Evolutionary conservation across 108 stramenopile genomes (phyloP), one percentile per base, ranked within the genome.

Genomic region (Discostella stelligeroides): DNA sequence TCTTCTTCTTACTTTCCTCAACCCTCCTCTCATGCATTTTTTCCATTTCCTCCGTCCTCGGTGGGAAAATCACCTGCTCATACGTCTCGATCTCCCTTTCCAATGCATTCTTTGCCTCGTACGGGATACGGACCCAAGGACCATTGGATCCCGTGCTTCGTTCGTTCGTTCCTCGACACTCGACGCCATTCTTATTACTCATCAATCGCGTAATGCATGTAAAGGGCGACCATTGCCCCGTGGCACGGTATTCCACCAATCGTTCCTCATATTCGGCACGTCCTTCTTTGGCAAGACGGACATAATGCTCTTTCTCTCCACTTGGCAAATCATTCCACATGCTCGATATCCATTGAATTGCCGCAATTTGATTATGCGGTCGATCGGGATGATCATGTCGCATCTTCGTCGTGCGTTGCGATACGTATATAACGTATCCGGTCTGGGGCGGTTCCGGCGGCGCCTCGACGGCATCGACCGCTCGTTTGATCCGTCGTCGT

Each of bases 391-490:
- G 86, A 66, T 95, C 94, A 46, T 92, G 88, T 38, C 94, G 85
- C 7, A 92, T 70, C 56, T 95, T 95, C 34, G 81, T 79, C 10
- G 94, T 95, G 91, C 92, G 92, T 78, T 92, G 90, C 24, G 83
- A 72, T 2, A 95, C 66, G 60, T 64, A 84, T 9, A 83, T 72
- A 13, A 84, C 66, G 66, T 84, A 92, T 15, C 94, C 91, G 10
- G 86, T 54, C 1, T 62, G 37, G n/a, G 89, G 89, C 25, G 94
- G 91, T 51, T 90, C 85, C 2, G 88, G 85, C 28, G 92, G 92
- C 15, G 88, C 88, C 1, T 70, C 56, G 21, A 85, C 81, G 0
- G 50, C 39, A 66, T 90, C 91, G 37, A 61, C 66, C 42, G 88
- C 89, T 9, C 90, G 82, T n/a, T 76, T 62, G 63, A 95, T 87